phyloP scores from a whole-genome alignment of 2,329 filamentous ascomycete species.

The Fusarium lyarnte region DNA sequence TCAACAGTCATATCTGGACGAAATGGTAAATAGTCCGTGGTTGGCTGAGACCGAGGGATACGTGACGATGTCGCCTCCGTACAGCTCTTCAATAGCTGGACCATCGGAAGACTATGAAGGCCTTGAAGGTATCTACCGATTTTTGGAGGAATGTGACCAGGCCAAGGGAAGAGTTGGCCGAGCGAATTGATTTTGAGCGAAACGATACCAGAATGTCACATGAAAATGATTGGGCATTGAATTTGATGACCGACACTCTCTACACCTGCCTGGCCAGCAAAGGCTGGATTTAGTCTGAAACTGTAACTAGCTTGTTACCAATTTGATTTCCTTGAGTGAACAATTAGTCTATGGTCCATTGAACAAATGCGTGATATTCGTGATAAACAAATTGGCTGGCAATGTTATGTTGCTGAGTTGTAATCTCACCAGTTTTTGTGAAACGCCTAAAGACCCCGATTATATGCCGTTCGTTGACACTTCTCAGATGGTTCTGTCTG shows the following conservation, averaged over 20 bases:
- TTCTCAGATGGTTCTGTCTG: constrained; percentile 14
- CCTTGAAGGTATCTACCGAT: constrained; percentile 66
- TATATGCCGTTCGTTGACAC: not conserved
- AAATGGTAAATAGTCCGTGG: constrained; percentile 60
- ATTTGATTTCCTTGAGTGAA: constrained; percentile 38
- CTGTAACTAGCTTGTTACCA: constrained; percentile 29
- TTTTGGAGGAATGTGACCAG: constrained; percentile 67
- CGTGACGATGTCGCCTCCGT: constrained; percentile 59
- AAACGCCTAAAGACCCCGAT: not conserved
- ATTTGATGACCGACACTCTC: constrained; percentile 42
- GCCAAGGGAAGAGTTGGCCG: constrained; percentile 48
- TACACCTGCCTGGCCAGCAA: constrained; percentile 29
- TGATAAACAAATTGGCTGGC: not conserved
- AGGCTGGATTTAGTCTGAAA: constrained; percentile 24
- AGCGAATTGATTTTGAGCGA: constrained; percentile 34
- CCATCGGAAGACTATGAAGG: constrained; percentile 63
- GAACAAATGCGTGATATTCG: not conserved
- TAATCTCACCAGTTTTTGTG: not conserved
- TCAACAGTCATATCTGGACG: constrained; percentile 54
- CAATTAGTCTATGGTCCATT: not conserved
- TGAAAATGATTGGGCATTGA: constrained; percentile 16
- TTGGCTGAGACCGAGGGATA: constrained; percentile 59
- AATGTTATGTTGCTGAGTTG: not conserved
- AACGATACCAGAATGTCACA: constrained; percentile 30
- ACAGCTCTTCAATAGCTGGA: constrained; percentile 57